phyloP scores from a whole-genome alignment of 1,284 basidiomycete genomes.

The Ustilago cynodontis region DNA sequence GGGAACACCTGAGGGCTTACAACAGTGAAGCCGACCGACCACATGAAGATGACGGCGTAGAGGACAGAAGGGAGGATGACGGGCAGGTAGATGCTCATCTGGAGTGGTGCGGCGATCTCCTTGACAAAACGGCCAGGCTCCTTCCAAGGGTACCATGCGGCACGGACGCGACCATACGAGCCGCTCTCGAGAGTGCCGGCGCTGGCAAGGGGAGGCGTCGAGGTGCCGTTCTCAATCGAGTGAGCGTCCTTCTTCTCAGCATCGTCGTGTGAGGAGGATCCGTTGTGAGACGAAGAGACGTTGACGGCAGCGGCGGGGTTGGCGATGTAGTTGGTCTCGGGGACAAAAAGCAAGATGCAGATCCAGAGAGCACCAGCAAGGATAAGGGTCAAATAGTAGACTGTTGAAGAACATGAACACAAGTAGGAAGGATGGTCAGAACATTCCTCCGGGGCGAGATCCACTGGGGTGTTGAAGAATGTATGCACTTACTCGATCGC shows the following conservation, averaged over 20 bases:
- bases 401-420: not conserved
- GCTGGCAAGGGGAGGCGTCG: constrained; percentile 27
- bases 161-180: constrained; percentile 56
- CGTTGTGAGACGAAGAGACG: not conserved
- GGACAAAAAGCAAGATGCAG: constrained; percentile 65
- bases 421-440: not conserved
- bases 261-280: constrained; percentile 11
- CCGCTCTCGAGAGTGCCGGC: constrained; percentile 22
- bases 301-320: constrained; percentile 7
- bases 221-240: constrained; percentile 29
- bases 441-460: not conserved
- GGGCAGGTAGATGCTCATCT: constrained; percentile 47
- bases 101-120: constrained; percentile 61
- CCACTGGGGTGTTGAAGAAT: not conserved
- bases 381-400: constrained; percentile 69
- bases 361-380: constrained; percentile 62
- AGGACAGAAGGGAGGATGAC: constrained; percentile 64
- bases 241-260: constrained; percentile 32
- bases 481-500: constrained; percentile 32
- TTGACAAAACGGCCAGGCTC: constrained; percentile 62
- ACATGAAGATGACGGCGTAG: constrained; percentile 69
- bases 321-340: constrained; percentile 69
- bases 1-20: constrained; percentile 67
- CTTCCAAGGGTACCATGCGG: constrained; percentile 68
- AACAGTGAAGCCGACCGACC: constrained; percentile 69